A percentile compares a stretch with the other conserved stretches of the same genome.
Conservation (phyloP, 2,329 filamentous ascomycete genomes). For the Apiospora malaysiana region DNA sequence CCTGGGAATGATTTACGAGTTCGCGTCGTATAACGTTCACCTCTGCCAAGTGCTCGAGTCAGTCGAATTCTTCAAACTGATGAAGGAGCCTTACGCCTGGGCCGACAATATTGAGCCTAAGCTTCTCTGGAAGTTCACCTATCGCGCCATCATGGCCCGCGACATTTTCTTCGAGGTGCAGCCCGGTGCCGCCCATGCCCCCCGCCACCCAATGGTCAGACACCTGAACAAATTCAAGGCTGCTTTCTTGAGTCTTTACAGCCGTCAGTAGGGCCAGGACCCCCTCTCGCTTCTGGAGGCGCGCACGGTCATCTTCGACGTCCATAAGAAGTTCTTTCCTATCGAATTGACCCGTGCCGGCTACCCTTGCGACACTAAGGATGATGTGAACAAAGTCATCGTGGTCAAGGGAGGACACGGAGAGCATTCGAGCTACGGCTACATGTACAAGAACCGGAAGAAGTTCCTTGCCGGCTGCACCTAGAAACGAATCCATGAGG, state of each 20-base stretch:
- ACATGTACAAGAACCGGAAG: neutral
- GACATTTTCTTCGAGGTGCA: neutral
- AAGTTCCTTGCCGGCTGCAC: neutral
- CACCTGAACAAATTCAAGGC: neutral
- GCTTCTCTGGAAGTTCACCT: neutral
- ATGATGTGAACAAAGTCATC: neutral
- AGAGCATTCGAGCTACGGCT: no score
- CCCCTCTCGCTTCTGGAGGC: neutral
- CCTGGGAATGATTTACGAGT: neutral
- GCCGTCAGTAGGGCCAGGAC: neutral
- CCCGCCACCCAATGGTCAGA: neutral
- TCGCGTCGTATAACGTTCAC: neutral
- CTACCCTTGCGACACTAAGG: neutral
- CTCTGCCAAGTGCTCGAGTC: neutral
- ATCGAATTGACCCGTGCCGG: neutral
- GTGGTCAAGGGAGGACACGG: neutral
- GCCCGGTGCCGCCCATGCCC: neutral
- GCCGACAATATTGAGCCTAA: neutral
- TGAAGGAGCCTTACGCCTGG: neutral
- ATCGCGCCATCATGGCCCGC: neutral
- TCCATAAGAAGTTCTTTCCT: neutral
- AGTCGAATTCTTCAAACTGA: neutral
- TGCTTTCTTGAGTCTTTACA: neutral
- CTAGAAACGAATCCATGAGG: neutral
- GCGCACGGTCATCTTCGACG: neutral